Evolutionary conservation across 306 rosid species (phyloP), one percentile per base, ranked within the genome.

Genomic region (Pachyrhizus erosus): DNA sequence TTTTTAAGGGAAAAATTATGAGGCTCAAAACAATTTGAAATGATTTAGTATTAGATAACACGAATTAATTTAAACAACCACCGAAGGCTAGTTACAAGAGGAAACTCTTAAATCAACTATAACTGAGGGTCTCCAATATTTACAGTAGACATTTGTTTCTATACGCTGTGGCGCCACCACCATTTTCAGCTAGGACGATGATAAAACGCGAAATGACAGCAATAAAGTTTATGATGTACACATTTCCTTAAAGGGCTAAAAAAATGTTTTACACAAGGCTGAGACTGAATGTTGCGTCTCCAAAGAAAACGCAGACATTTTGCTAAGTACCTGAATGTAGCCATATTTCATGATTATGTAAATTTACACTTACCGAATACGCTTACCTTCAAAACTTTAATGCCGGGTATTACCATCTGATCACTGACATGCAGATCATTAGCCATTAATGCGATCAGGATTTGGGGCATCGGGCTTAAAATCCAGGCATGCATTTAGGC

Each of bases 401-500:
- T 43, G 69, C 46, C 71, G n/a, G 7, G 45, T 34, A 34, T 34
- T 37, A 68, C 40, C 84, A 42, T 75, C 39, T 29, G 57, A 60
- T 76, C 73, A 34, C 31, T 52, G 70, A 66, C 24, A 66, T 15
- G 61, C 29, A 42, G 27, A 68, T 81, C 81, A 84, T 45, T 9
- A 62, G 51, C 71, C 71, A n/a, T 78, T 73, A 6, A 17, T 78
- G 58, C 73, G 85, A 76, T 76, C 85, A 61, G 34, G 75, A 88
- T 70, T 60, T 43, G 84, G 83, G 15, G 84, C 60, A 66, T 67
- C 24, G 27, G 86, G 84, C 64, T 69, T 83, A 3, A 42, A 67
- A 77, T 82, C 84, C 21, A 84, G 21, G 24, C 88, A 84, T 18
- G 89, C 78, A 29, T 84, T 89, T 70, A 83, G 73, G 83, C 82